Evolutionary conservation across 768 basidiomycete genomes (phyloP), one percentile per base, ranked within the genome.

Genomic region (Suillus discolor): DNA sequence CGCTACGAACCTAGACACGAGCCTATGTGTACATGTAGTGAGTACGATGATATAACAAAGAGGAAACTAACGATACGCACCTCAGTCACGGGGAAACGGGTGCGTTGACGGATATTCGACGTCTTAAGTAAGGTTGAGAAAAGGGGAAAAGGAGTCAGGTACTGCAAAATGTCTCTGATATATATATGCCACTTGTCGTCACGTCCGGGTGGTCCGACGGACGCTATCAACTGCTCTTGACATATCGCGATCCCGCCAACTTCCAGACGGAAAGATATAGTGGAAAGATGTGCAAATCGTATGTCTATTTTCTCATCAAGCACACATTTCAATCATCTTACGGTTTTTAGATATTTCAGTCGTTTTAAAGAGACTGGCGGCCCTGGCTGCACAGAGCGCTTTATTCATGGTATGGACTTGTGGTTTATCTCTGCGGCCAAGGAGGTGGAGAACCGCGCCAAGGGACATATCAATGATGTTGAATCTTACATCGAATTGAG

Each of bases 401-500:
- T 82, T 66, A 77, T 84, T 42, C 70, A 77, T 38, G 76, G 76
- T 3, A n/a, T 82, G 67, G 79, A 80, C 45, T 65, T 74, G 4
- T 85, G 82, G 69, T 78, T 82, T 54, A 70, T 75, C 9, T 79
- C 81, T 36, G 80, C 83, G 20, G 76, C 74, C 23, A 73, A 79
- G 53, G 80, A 85, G 71, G 79, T 83, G 6, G 72, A 77, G 9
- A 81, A 84, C 62, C 81, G 82, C 6, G 72, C 76, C 45, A 73
- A 74, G 9, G 73, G 78, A 8, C 65, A 66, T 3, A 69, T 81
- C 25, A 31, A 82, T 20, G 79, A 79, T 65, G 75, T 88, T 34
- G 84, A 87, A 62, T 80, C 82, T 16, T 89, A 87, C 72, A 79
- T 88, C 62, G 66, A 74, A 16, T 77, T 88, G 57, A 80, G 88